Evolutionary conservation across 2,329 filamentous ascomycete species (phyloP).

Genomic region (Zymoseptoria brevis): DNA sequence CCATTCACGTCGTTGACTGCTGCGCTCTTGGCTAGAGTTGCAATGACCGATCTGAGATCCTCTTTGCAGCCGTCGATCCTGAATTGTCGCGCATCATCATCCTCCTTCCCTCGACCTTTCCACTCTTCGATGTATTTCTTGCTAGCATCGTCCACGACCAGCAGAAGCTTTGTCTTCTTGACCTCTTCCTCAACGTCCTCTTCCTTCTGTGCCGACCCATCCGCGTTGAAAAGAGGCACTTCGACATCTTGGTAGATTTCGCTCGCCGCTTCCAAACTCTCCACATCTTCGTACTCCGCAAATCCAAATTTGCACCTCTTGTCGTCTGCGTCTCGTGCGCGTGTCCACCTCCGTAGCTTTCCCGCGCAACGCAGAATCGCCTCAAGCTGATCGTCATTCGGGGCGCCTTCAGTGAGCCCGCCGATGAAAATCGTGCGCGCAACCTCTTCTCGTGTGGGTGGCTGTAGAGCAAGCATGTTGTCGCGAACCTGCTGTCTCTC

Average conservation of each 20-base stretch:
- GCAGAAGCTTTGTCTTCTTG: constrained; percentile 29
- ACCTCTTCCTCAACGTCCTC: constrained; percentile 34
- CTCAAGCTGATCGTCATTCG: constrained; percentile 72
- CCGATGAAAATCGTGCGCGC: constrained; percentile 84
- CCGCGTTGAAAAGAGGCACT: constrained; percentile 59
- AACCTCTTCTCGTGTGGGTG: constrained; percentile 83
- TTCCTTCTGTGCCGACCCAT: constrained; percentile 35
- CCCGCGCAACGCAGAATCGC: constrained; percentile 70
- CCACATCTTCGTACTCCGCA: constrained; percentile 86
- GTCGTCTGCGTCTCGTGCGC: constrained; percentile 66
- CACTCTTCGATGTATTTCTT: constrained; percentile 79
- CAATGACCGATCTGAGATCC: constrained; percentile 59
- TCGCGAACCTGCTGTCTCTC: constrained; percentile 26
- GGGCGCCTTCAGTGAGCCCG: constrained; percentile 70
- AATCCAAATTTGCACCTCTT: constrained; percentile 88
- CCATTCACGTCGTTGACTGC: constrained; percentile 26
- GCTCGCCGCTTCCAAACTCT: constrained; percentile 76
- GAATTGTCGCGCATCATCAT: constrained; percentile 54
- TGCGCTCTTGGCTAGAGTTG: constrained; percentile 63
- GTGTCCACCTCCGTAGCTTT: constrained; percentile 71
- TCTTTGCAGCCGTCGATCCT: constrained; percentile 62
- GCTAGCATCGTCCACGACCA: constrained; percentile 73
- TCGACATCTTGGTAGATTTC: constrained; percentile 76
- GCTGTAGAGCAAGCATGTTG: constrained; percentile 48
- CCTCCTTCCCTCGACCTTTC: constrained; percentile 58